These are phyloP conservation scores for Colletotrichum destructivum DNA, from an alignment of 2,329 filamentous ascomycete species.

Conservation along the genomic window DNA sequence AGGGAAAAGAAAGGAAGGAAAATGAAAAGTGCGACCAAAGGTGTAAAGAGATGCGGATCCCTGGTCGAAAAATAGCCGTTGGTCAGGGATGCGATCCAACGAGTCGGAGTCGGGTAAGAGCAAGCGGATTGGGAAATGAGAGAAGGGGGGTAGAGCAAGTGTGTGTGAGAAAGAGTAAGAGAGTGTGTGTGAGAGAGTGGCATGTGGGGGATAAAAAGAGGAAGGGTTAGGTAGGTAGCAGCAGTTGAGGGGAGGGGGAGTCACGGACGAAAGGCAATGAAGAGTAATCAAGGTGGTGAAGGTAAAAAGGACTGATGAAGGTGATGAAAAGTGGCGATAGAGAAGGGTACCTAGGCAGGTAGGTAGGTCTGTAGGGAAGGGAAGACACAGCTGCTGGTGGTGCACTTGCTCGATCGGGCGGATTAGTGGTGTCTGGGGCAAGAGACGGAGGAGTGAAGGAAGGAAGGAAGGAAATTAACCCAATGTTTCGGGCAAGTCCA, in stretches of 20 bases:
- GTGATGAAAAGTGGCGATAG: too few species aligned
- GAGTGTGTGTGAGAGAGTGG: too few species aligned
- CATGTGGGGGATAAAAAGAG: too few species aligned
- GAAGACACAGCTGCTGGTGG: too few species aligned
- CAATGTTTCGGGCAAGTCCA: conserved; percentile 22
- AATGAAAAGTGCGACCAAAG: not conserved
- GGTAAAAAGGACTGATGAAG: too few species aligned
- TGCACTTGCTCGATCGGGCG: not conserved
- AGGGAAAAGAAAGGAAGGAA: not conserved
- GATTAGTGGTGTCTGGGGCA: not conserved
- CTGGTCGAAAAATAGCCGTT: not conserved
- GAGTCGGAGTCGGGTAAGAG: not conserved
- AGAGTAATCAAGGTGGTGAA: too few species aligned
- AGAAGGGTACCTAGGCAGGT: too few species aligned
- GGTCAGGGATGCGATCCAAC: not conserved
- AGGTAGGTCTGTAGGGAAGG: too few species aligned
- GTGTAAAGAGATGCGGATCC: not conserved
- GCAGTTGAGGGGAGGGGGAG: too few species aligned
- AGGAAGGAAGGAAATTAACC: conserved; percentile 16
- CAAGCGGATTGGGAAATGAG: not conserved
- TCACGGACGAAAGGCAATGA: too few species aligned
- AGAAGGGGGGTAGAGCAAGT: not conserved
- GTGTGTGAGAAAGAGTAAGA: not conserved
- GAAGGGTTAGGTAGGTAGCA: too few species aligned
- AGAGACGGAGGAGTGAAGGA: not conserved